Evolutionary conservation across 2,329 filamentous ascomycete species (phyloP).

Genomic region (Rugonectria rugulosa): DNA sequence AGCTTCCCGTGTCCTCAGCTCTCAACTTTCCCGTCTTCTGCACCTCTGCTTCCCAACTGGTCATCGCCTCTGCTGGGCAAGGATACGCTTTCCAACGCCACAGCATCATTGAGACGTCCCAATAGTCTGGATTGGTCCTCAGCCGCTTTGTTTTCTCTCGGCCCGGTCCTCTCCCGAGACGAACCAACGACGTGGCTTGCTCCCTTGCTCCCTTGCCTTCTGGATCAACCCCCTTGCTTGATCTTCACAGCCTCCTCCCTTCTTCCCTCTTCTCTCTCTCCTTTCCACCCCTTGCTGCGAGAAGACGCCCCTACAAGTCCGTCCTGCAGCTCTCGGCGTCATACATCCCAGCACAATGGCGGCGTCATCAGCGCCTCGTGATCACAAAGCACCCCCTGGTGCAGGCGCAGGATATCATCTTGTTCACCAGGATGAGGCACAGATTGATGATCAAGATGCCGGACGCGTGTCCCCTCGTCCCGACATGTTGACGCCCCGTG

Average conservation of each 20-base stretch:
- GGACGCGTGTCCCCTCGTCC: constrained; percentile 24
- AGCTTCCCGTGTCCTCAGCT: not conserved
- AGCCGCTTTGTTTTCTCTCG: not conserved
- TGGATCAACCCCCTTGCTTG: not conserved
- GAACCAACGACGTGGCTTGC: constrained; percentile 1
- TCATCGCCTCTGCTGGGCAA: not conserved
- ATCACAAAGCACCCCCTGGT: constrained; percentile 20
- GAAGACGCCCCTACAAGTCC: not conserved
- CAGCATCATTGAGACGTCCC: not conserved
- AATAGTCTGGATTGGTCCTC: not conserved
- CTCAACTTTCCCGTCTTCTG: not conserved
- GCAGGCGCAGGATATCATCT: constrained; percentile 41
- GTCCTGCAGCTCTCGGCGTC: not conserved
- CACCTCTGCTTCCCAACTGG: too few species aligned
- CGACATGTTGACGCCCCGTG: constrained; percentile 27
- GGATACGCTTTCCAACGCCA: not conserved
- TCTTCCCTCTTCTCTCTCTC: not conserved
- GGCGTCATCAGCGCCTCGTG: constrained; percentile 24
- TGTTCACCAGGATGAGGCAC: constrained; percentile 44
- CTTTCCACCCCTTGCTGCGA: too few species aligned
- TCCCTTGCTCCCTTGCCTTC: not conserved
- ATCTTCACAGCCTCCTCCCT: not conserved
- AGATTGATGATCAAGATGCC: constrained; percentile 27
- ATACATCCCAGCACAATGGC: constrained; percentile 24
- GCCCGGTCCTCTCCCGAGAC: not conserved